Percentiles rank a stretch among this genome's conserved stretches.
phyloP scores from a whole-genome alignment of 345 rosid genomes.

The Angophora floribunda region DNA sequence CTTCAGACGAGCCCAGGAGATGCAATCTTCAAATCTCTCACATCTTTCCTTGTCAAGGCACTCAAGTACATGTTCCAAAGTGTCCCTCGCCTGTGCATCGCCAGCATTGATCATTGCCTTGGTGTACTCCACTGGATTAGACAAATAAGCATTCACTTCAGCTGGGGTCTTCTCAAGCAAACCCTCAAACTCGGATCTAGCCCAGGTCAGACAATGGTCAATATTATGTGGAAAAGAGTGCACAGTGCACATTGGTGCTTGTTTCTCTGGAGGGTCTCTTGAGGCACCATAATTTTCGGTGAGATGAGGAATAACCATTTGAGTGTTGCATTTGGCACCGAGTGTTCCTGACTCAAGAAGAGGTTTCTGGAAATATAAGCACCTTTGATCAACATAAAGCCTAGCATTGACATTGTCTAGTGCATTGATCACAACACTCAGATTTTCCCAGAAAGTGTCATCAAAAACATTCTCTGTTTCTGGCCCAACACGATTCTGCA shows the following conservation, averaged over 20 bases:
- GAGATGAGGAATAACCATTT: slow-evolving; percentile 95
- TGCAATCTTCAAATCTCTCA: slow-evolving; percentile 80
- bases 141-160: slow-evolving; percentile 87
- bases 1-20: slow-evolving; percentile 95
- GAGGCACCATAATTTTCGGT: slow-evolving; percentile 99
- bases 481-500: slow-evolving; percentile 90
- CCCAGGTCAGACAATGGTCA: slow-evolving; percentile 99
- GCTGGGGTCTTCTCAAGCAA: slow-evolving; percentile 93
- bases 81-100: slow-evolving; percentile 98
- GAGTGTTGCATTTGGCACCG: slow-evolving; percentile 98
- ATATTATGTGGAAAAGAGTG: slow-evolving; percentile 99
- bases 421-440: slow-evolving; percentile 81
- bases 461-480: slow-evolving; percentile 94
- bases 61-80: slow-evolving; percentile 73
- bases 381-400: slow-evolving; percentile 93
- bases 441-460: slow-evolving; percentile 88
- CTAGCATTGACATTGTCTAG: slow-evolving; percentile 95
- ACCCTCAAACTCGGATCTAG: slow-evolving; percentile 99
- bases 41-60: slow-evolving; percentile 90
- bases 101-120: slow-evolving; percentile 65
- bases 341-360: slow-evolving; percentile 99
- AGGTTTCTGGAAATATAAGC: slow-evolving; percentile 97
- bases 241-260: slow-evolving; percentile 99
- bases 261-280: slow-evolving; percentile 99
- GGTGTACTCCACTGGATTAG: slow-evolving; percentile 68